Base-by-base conservation (phyloP, 2,329 filamentous ascomycete genomes). In the Microascus cirrosus region DNA sequence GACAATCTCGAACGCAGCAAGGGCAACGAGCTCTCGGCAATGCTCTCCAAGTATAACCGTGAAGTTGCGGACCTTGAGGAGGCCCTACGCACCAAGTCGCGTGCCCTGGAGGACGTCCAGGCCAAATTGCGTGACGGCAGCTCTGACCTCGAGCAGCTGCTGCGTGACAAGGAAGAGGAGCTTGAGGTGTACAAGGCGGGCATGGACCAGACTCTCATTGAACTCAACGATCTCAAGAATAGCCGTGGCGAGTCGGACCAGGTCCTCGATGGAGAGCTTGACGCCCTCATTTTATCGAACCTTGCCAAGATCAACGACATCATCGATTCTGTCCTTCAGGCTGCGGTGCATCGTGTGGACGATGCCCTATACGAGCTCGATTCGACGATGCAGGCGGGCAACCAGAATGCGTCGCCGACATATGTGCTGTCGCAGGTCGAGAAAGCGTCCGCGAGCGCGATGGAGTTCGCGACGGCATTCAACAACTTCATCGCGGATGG, bases 401-500 rank as follows among this genome's bases (percentile, higher is more conserved):
- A 99, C 75, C 94, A 97, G 74, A 99, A 95, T 67, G 94, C 94
- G 1, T 95, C 92, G 48, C 91, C 94, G 15, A 84, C 93, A 1
- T 97, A 95, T 68, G 92, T 99, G 13, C 79, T 99, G 55, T 97
- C 93, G 1, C 93, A 97, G 70, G 92, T 97, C 59, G 94, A 99
- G 70, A 99, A 97, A 76, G 92, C 94, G 0, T 94, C 92, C 8
- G 85, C 91, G 11, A 95, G 86, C 63, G 90, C 94, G 13, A 97
- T 95, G 72, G 94, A 99, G 69, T 99, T 99, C 72, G 94, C 93
- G 1, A 97, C 93, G 0, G 87, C 94, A 0, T 99, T 97, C 79
- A 99, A 96, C 77, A 95, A 95, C 73, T 97, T 95, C 71, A 95
- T 99, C 65, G 94, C 93, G 8, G 94, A 99, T 68, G 94, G 94